Evolutionary conservation across 345 rosid species (phyloP).

Genomic region (Acer campestre): DNA sequence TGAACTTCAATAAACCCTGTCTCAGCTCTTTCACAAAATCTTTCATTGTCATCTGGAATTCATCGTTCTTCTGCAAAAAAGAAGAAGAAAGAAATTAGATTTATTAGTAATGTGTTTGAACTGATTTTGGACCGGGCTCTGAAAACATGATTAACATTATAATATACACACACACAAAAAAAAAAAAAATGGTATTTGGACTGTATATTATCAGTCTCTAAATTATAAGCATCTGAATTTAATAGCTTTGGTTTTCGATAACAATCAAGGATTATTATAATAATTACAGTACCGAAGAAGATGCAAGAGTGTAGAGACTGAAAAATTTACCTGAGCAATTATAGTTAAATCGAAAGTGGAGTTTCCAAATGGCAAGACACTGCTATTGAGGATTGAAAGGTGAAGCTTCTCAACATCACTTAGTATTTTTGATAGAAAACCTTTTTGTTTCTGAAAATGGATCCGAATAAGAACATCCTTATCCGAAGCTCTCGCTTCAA

Average conservation of each 20-base stretch:
- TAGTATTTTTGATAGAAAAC: conserved; percentile 44
- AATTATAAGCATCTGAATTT: too few relatives aligned
- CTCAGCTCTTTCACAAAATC: conserved; percentile 54
- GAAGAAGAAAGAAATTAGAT: background rate
- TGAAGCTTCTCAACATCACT: conserved; percentile 51
- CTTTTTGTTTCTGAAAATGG: conserved; percentile 59
- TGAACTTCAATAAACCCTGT: conserved; percentile 32
- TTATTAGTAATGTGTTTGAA: background rate
- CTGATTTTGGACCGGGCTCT: too few relatives aligned
- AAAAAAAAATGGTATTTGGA: too few relatives aligned
- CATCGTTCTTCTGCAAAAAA: conserved; percentile 47
- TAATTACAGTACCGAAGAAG: background rate
- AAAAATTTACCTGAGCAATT: conserved; percentile 53
- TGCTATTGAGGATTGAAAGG: conserved; percentile 51
- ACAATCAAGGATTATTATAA: too few relatives aligned
- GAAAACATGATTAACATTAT: too few relatives aligned
- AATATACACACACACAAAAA: too few relatives aligned
- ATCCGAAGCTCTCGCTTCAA: conserved; percentile 61
- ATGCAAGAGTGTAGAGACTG: background rate
- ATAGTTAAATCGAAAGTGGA: conserved; percentile 65
- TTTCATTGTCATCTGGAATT: conserved; percentile 35
- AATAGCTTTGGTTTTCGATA: too few relatives aligned
- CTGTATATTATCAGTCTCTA: too few relatives aligned
- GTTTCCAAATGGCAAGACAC: conserved; percentile 60
- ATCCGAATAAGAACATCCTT: conserved; percentile 62